Conservation (phyloP, 352 stramenopile species). For the Phytophthora rubi region DNA sequence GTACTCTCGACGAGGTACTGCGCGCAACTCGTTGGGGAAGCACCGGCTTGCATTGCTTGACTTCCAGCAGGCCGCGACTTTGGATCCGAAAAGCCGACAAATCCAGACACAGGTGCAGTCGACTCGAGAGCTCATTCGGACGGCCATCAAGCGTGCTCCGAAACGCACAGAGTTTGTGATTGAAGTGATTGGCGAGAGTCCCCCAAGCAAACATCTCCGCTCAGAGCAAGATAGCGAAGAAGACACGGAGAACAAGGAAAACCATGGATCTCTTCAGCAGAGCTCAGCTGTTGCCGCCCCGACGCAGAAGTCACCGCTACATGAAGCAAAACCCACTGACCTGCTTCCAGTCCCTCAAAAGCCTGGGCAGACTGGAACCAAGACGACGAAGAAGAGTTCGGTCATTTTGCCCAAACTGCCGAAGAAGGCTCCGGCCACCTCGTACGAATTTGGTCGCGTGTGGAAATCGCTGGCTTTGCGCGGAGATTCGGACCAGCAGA, state of each 20-base stretch:
- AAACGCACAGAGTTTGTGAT: constrained; percentile 58
- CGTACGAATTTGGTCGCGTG: constrained; percentile 82
- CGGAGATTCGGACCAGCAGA: constrained; percentile 37
- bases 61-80: constrained; percentile 61
- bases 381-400: constrained; percentile 12
- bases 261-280: constrained; percentile 11
- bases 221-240: constrained; percentile 12
- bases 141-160: constrained; percentile 69
- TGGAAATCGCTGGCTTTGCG: constrained; percentile 75
- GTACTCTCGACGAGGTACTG: constrained; percentile 80
- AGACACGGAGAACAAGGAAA: constrained; percentile 28
- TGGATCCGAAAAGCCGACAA: constrained; percentile 83
- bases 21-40: constrained; percentile 86
- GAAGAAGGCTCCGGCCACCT: constrained; percentile 66
- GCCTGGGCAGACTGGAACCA: not conserved
- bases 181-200: constrained; percentile 40
- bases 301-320: constrained; percentile 15
- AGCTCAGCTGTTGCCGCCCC: not conserved
- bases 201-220: not conserved
- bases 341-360: not conserved
- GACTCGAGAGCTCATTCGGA: constrained; percentile 71
- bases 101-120: constrained; percentile 62
- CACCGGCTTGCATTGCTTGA: constrained; percentile 86
- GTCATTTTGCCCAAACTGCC: constrained; percentile 57
- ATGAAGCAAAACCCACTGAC: not conserved